Evolutionary conservation across 2,329 filamentous ascomycete genomes (phyloP), one percentile per base, ranked within the genome.

Genomic region (Xylariaceae sp.): DNA sequence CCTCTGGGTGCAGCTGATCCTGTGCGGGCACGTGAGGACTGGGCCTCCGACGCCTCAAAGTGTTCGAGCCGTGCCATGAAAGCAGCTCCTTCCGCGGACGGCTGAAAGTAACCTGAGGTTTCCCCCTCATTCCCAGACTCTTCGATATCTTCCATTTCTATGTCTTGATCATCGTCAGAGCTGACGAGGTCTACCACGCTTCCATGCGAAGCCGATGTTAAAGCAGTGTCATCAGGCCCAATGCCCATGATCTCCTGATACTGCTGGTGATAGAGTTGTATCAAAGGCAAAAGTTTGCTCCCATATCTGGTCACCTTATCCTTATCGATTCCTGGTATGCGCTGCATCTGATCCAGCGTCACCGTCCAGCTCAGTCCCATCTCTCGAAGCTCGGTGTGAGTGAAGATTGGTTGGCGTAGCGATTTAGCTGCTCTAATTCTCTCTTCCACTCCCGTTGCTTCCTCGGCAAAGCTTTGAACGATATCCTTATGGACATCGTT

Each of bases 281-380:
- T 66, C 4, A 89, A 60, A 1, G 71, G 67, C 29, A 86, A 59
- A 47, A 91, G 79, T 39, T 68, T 71, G 26, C 63, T 65, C 7
- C 86, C 86, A 55, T 82, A 80, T 2, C 69, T 67, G 34, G 70
- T 58, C 18, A 89, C 82, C 56, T 80, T 83, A 19, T 80, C 76
- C 1, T 59, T 49, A 40, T 83, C 74, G 43, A 90, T 83, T 9
- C 74, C 77, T 0, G 73, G 72, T 37, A 91, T 85, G 8, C 63
- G 62, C 24, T 64, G 66, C 79, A 93, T 85, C 43, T 79, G 68
- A 13, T 77, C 73, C 9, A 79, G 54, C 8, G 71, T 78, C 7
- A 68, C 71, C 1, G 85, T 86, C 71, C 85, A 85, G 26, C 71
- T 64, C 37, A 89, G 78, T 11, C 78, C 83, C 84, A 93, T 90